Conservation (phyloP, 805 yeast genomes). For the Pichia eremophila region DNA sequence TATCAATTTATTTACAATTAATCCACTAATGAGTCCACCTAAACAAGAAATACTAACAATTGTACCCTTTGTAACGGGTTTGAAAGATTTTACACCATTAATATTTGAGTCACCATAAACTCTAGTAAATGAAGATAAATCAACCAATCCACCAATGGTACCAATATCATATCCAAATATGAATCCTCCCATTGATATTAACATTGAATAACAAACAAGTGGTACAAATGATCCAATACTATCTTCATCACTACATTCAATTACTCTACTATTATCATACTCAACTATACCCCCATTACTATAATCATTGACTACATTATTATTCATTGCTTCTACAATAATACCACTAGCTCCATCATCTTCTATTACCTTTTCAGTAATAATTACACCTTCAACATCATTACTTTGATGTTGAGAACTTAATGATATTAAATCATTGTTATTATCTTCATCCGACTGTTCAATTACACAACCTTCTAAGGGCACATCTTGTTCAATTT, state of each 20-base stretch:
- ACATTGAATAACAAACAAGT: conserved; percentile 16
- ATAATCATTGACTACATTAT: not conserved
- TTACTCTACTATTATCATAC: not conserved
- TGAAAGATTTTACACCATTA: conserved; percentile 6
- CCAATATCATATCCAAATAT: conserved; percentile 31
- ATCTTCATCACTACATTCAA: not conserved
- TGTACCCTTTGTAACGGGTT: conserved; percentile 22
- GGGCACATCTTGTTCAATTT: no score
- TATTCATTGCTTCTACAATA: no score
- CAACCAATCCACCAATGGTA: conserved; percentile 27
- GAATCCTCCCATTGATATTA: conserved; percentile 26
- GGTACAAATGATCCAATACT: conserved; percentile 11
- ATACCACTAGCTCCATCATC: no score
- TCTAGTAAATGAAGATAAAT: conserved; percentile 19
- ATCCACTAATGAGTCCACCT: conserved; percentile 27
- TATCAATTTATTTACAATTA: conserved; percentile 16
- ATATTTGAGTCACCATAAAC: conserved; percentile 18
- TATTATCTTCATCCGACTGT: no score
- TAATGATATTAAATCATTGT: no score
- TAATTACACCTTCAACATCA: no score
- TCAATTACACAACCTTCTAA: no score
- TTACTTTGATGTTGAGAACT: not conserved
- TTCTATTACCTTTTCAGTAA: no score
- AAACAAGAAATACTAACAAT: conserved; percentile 23
- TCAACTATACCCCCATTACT: no score